A percentile compares a stretch with the other conserved stretches of the same genome.
Conservation (phyloP, 2,329 filamentous ascomycete species). For the Clathrospora elynae region DNA sequence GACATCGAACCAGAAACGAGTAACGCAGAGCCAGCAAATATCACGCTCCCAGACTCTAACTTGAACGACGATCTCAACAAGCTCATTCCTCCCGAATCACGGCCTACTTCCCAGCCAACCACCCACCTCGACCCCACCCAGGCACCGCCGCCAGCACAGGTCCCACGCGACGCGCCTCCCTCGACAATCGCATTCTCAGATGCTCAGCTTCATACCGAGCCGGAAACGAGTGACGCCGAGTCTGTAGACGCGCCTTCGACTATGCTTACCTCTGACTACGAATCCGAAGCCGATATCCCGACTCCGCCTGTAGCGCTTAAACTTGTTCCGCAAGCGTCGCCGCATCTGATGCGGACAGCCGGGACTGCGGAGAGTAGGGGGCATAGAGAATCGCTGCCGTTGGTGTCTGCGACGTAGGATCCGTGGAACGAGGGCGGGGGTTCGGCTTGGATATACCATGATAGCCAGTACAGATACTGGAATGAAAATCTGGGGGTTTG, state of each 20-base stretch:
- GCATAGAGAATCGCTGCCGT: constrained; percentile 28
- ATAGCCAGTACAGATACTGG: too few relatives aligned
- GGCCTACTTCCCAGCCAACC: too few relatives aligned
- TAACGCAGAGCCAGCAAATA: too few relatives aligned
- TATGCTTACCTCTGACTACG: constrained; percentile 28
- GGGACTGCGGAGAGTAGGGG: constrained; percentile 24
- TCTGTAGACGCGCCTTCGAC: constrained; percentile 33
- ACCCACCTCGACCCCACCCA: too few relatives aligned
- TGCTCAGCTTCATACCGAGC: constrained; percentile 6
- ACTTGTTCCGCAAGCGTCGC: constrained; percentile 15
- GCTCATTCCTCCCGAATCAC: too few relatives aligned
- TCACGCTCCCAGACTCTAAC: too few relatives aligned
- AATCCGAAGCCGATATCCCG: constrained; percentile 13
- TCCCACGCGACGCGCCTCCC: background rate
- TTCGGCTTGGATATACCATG: too few relatives aligned
- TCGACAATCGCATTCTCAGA: background rate
- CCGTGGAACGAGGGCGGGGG: too few relatives aligned
- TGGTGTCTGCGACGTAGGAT: constrained; percentile 37
- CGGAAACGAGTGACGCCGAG: constrained; percentile 28
- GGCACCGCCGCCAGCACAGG: background rate
- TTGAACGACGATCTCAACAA: too few relatives aligned
- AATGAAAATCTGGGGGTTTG: too few relatives aligned
- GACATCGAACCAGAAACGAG: too few relatives aligned
- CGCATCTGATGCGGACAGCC: constrained; percentile 38
- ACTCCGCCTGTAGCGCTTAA: constrained; percentile 1